Conservation (phyloP, 805 yeast species). For the Zygotorulaspora sp. region DNA sequence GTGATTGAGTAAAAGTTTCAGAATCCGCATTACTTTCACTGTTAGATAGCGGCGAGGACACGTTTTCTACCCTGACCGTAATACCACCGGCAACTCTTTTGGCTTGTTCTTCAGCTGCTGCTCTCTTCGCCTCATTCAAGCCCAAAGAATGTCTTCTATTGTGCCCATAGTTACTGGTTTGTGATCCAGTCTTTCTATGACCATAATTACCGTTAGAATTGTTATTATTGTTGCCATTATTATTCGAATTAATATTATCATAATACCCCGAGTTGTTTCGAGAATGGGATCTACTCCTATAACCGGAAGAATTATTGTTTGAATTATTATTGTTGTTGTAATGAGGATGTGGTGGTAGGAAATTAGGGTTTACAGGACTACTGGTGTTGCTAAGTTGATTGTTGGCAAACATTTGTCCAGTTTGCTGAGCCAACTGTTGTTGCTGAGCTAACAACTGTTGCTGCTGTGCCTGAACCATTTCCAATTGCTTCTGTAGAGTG, state of each 20-base stretch:
- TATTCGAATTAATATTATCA: conserved; percentile 18
- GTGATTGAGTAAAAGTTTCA: conserved; percentile 12
- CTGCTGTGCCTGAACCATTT: conserved; percentile 86
- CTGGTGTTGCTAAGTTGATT: conserved; percentile 12
- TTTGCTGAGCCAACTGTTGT: conserved; percentile 53
- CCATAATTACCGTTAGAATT: conserved; percentile 18
- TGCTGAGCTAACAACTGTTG: conserved; percentile 56
- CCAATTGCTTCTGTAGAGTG: conserved; percentile 84
- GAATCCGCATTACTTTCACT: conserved; percentile 8
- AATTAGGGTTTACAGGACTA: conserved; percentile 16
- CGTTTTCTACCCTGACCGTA: conserved; percentile 23
- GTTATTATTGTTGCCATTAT: conserved; percentile 13
- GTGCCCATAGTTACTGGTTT: conserved; percentile 59
- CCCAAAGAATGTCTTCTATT: conserved; percentile 89
- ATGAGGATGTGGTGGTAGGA: conserved; percentile 28
- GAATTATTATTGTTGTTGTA: conserved; percentile 19
- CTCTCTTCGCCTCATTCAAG: conserved; percentile 85
- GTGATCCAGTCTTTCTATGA: conserved; percentile 49
- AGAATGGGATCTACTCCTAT: conserved; percentile 35
- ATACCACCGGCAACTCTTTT: conserved; percentile 45
- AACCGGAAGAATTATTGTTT: conserved; percentile 16
- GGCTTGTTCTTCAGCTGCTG: conserved; percentile 88
- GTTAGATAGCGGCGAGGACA: conserved; percentile 6
- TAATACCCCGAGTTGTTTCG: conserved; percentile 35
- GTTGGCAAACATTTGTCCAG: conserved; percentile 39